Evolutionary conservation across 2,329 filamentous ascomycete species (phyloP).

Genomic region (Pseudofabraea citricarpa): DNA sequence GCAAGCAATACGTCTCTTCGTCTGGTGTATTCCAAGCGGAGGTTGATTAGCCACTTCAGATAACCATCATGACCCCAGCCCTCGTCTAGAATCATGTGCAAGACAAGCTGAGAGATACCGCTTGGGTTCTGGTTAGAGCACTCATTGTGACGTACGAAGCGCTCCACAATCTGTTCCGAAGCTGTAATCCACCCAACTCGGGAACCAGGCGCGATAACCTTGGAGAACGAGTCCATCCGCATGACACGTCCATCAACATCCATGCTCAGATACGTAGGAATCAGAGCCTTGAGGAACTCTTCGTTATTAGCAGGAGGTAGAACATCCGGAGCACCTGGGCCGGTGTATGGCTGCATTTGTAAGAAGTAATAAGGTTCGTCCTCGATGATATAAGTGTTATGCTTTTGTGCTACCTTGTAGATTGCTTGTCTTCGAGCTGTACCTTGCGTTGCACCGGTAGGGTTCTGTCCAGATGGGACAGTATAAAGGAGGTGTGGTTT

Average conservation of each 20-base stretch:
- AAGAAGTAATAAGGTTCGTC: constrained; percentile 72
- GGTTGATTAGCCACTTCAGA: constrained; percentile 76
- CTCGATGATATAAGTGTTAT: constrained; percentile 64
- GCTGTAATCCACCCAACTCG: constrained; percentile 84
- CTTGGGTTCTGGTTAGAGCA: constrained; percentile 76
- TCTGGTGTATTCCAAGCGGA: constrained; percentile 72
- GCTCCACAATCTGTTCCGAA: constrained; percentile 74
- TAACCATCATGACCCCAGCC: constrained; percentile 89
- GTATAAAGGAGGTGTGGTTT: constrained; percentile 65
- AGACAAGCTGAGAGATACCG: constrained; percentile 73
- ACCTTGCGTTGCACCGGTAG: constrained; percentile 62
- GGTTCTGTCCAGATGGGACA: constrained; percentile 67
- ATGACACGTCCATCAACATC: constrained; percentile 81
- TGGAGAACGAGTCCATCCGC: constrained; percentile 86
- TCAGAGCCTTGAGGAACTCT: constrained; percentile 65
- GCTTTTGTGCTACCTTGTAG: constrained; percentile 60
- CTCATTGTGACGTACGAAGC: constrained; percentile 76
- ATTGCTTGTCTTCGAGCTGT: constrained; percentile 50
- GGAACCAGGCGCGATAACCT: constrained; percentile 76
- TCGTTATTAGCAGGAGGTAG: constrained; percentile 37
- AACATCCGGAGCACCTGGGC: constrained; percentile 46
- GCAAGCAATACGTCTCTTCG: constrained; percentile 69
- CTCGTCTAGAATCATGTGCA: constrained; percentile 85
- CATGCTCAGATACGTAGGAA: constrained; percentile 70
- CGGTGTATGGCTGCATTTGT: constrained; percentile 49